Evolutionary conservation across 139 green algal species (phyloP).

Genomic region (Micractinium sp.): DNA sequence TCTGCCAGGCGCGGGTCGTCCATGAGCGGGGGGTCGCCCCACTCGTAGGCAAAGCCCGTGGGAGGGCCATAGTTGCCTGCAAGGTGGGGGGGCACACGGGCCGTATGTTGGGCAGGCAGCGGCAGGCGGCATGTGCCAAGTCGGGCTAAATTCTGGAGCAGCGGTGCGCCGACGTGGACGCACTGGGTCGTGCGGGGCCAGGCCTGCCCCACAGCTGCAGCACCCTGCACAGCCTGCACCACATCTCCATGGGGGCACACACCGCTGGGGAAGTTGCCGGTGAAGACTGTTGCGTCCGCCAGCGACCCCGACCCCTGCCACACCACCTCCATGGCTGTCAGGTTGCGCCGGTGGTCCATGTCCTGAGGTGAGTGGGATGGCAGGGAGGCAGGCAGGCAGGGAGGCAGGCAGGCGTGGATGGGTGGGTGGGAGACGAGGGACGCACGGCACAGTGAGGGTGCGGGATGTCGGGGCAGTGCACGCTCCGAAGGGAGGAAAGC

Average conservation of each 20-base stretch:
- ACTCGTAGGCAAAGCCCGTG: conserved; percentile 81
- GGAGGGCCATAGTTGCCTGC: conserved; percentile 82
- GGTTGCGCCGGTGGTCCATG: conserved; percentile 41
- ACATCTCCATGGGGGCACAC: not conserved
- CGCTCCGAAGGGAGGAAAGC: not conserved
- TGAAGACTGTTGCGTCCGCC: conserved; percentile 66
- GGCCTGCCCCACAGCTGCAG: not conserved
- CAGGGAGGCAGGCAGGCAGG: not conserved
- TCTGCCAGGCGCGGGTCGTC: conserved; percentile 76
- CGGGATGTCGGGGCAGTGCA: not conserved
- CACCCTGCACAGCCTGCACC: not conserved
- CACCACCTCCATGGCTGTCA: conserved; percentile 72
- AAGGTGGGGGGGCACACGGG: conserved; percentile 17
- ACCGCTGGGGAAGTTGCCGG: conserved; percentile 61
- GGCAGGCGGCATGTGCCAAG: not conserved
- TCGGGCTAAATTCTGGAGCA: not conserved
- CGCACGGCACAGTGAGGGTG: too few relatives aligned
- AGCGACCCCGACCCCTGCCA: conserved; percentile 73
- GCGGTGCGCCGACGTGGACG: not conserved
- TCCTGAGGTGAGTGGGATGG: conserved; percentile 38
- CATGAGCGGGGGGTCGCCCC: conserved; percentile 65
- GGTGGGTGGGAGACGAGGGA: too few relatives aligned
- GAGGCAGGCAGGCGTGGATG: not conserved
- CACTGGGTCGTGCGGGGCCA: too few relatives aligned
- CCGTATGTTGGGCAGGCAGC: not conserved